Evolutionary conservation across 495 filamentous ascomycete species (phyloP), one percentile per base, ranked within the genome.

Genomic region (Talaromyces adpressus): DNA sequence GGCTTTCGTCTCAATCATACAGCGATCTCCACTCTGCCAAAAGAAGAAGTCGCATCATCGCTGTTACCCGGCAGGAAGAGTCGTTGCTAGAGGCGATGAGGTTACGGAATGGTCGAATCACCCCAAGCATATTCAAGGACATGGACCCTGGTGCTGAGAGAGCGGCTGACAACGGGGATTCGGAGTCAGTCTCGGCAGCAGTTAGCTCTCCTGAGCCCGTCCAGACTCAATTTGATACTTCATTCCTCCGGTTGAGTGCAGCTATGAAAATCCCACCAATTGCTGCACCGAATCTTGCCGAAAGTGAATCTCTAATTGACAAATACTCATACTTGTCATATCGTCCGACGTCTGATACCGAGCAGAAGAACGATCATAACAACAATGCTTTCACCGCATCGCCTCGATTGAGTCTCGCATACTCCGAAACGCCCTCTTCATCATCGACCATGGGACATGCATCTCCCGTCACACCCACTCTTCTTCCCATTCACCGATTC

Each of bases 11-110:
- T 5, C 23, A 29, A 9, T 29, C 60, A 5, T 18, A 30, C 47
- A 52, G 11, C 14, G 45, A 62, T 36, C 39, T 51, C 22, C 22
- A 52, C 29, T 62, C 60, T 36, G 60, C 25, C 6, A 71, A 59
- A 66, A 69, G 36, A 62, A 79, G 81, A 65, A 88, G 84, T 58
- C 86, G 87, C 41, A 78, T 94, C 45, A 94, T 97, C 84, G 88
- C 89, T 0, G 91, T 96, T 57, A 96, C 91, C 0, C 81, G 85
- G 59, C 91, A 96, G 73, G 92, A 97, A 71, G 88, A 92, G 69
- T 85, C 89, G 70, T 77, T 97, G 6, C 77, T 97, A 7, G 89
- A 91, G 66, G 89, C 90, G 14, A 87, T 97, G 82, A 82, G 92
- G 36, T 75, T 84, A 67, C 92, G 92, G 69, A 81, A 90, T 51